phyloP scores from a whole-genome alignment of 2,329 filamentous ascomycete species.

The Beauveria scarabaeidicola region DNA sequence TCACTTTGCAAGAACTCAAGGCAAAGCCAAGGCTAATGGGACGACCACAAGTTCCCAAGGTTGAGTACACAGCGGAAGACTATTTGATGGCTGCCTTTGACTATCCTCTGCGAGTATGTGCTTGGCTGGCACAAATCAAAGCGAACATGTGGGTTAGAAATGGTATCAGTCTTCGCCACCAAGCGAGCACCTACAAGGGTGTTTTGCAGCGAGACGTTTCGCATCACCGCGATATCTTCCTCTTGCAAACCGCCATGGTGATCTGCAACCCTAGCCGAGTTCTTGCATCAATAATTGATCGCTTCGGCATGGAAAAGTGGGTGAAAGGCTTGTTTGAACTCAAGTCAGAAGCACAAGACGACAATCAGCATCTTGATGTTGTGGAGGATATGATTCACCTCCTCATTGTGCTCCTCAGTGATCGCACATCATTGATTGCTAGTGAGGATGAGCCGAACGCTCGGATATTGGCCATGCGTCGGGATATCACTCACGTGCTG shows the following conservation, averaged over 20 bases:
- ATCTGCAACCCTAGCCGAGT: constrained; percentile 76
- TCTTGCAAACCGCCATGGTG: constrained; percentile 84
- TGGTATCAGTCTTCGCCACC: constrained; percentile 88
- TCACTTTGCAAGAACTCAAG: constrained; percentile 62
- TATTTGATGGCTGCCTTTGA: constrained; percentile 84
- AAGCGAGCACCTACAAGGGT: constrained; percentile 87
- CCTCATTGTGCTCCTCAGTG: constrained; percentile 81
- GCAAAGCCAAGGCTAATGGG: constrained; percentile 56
- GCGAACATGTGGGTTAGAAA: constrained; percentile 98
- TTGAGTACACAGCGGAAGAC: constrained; percentile 59
- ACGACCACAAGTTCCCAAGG: constrained; percentile 45
- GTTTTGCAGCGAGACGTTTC: constrained; percentile 85
- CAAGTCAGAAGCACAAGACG: constrained; percentile 69
- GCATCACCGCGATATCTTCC: constrained; percentile 89
- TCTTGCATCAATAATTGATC: constrained; percentile 80
- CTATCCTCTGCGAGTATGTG: constrained; percentile 84
- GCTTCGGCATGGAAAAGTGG: constrained; percentile 84
- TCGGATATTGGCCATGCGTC: constrained; percentile 64
- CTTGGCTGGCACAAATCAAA: constrained; percentile 97
- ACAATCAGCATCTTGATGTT: constrained; percentile 80
- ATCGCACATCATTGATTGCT: constrained; percentile 71
- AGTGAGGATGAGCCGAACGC: constrained; percentile 56
- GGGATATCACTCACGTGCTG: constrained; percentile 85
- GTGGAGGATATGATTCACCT: constrained; percentile 95
- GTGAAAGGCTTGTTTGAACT: constrained; percentile 72